Percentiles rank a stretch among this genome's conserved stretches.
Conservation (phyloP, 1,139 yeast genomes). For the Eremothecium sinecaudum region DNA sequence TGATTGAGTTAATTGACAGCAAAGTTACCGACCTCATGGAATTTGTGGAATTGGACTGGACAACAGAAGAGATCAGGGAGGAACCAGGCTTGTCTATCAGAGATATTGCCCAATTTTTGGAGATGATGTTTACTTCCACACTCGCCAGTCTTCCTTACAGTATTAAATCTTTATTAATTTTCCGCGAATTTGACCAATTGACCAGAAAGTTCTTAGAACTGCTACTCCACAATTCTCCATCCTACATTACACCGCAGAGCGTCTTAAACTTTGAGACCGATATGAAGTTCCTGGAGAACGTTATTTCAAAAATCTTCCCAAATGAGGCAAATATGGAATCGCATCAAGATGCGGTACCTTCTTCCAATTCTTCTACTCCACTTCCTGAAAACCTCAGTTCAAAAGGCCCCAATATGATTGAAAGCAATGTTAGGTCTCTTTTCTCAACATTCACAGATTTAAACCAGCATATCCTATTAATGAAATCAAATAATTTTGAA, state of each 20-base stretch:
- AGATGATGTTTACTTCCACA: slow-evolving; percentile 80
- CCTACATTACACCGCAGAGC: slow-evolving; percentile 39
- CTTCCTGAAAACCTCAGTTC: slow-evolving; percentile 15
- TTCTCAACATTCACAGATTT: slow-evolving; percentile 50
- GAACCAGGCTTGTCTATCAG: slow-evolving; percentile 70
- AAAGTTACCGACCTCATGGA: slow-evolving; percentile 75
- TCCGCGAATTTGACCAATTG: slow-evolving; percentile 79
- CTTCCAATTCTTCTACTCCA: slow-evolving; percentile 24
- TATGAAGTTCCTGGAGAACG: slow-evolving; percentile 47
- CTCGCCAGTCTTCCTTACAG: slow-evolving; percentile 72
- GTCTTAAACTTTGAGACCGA: slow-evolving; percentile 55
- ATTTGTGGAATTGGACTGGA: slow-evolving; percentile 80
- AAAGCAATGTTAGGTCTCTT: slow-evolving; percentile 33
- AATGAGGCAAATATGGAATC: slow-evolving; percentile 26
- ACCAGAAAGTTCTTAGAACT: slow-evolving; percentile 60
- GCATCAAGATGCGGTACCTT: slow-evolving; percentile 16
- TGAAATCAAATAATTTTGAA: slow-evolving; percentile 42
- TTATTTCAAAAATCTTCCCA: slow-evolving; percentile 38
- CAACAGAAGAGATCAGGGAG: slow-evolving; percentile 40
- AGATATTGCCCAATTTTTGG: slow-evolving; percentile 82
- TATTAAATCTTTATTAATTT: slow-evolving; percentile 67
- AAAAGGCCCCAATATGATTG: slow-evolving; percentile 25
- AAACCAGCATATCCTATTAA: slow-evolving; percentile 52
- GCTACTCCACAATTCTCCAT: slow-evolving; percentile 42
- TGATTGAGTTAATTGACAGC: slow-evolving; percentile 71